phyloP scores from a whole-genome alignment of 2,329 filamentous ascomycete species.

The Capronia americana region DNA sequence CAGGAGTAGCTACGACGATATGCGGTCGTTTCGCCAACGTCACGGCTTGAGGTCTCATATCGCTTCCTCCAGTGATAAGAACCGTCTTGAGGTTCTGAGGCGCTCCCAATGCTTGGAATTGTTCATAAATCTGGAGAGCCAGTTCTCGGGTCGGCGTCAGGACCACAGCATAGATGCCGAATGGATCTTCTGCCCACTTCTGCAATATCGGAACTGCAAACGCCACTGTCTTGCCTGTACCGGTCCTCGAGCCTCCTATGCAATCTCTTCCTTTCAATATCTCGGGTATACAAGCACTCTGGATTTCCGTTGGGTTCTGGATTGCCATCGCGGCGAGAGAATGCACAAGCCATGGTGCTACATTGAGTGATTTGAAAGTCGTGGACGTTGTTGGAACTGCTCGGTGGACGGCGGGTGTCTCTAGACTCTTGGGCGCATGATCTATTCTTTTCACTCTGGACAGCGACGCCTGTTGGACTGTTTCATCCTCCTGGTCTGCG shows the following conservation, averaged over 20 bases:
- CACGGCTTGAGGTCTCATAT: constrained; percentile 91
- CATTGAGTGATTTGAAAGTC: constrained; percentile 74
- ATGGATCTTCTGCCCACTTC: constrained; percentile 89
- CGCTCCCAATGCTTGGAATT: constrained; percentile 90
- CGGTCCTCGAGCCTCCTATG: constrained; percentile 91
- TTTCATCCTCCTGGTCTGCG: constrained; percentile 9
- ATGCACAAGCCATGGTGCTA: constrained; percentile 85
- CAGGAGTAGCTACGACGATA: constrained; percentile 91
- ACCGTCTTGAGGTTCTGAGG: constrained; percentile 85
- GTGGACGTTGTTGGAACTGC: constrained; percentile 47
- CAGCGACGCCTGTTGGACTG: constrained; percentile 6
- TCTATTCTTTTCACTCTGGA: constrained; percentile 28
- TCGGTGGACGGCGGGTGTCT: background rate
- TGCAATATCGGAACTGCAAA: constrained; percentile 95
- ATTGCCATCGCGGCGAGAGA: constrained; percentile 82
- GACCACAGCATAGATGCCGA: constrained; percentile 86
- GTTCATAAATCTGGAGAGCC: constrained; percentile 94
- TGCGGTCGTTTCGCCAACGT: constrained; percentile 82
- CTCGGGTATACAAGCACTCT: constrained; percentile 89
- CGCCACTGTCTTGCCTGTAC: constrained; percentile 95
- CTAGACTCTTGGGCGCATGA: background rate
- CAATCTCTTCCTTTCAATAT: constrained; percentile 91
- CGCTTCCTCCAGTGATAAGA: constrained; percentile 88
- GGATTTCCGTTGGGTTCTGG: constrained; percentile 86
- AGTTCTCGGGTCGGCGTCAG: constrained; percentile 91